Evolutionary conservation across 78 protist species (phyloP), one percentile per base, ranked within the genome.

Genomic region (Creolimax fragrantissima): DNA sequence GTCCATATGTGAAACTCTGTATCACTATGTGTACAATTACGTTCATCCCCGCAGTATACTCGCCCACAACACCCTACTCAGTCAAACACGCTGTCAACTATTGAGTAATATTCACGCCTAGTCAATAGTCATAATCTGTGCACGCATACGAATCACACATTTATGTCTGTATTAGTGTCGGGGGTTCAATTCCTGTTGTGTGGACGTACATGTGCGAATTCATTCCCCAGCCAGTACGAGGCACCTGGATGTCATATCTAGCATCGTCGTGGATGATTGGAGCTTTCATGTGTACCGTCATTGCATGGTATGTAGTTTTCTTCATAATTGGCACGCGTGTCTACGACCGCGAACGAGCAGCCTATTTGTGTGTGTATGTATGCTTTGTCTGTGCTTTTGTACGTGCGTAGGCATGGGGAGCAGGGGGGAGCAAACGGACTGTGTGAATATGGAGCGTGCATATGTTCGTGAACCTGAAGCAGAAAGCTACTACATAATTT

Each of bases 231-330:
- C 32, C 35, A 3, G n/a, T 17, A 6, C 93, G 95, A 2, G 95
- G 95, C 2, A 5, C 2, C 36, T 90, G 32, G 45, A 3, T 93
- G 5, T 3, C 92, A 36, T 42, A 84, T 43, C 66, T 93, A 3
- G 92, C 93, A 0, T 2, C 89, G 4, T 83, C 11, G 44, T 93
- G 93, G 93, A 93, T 91, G 93, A 42, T 90, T 36, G 95, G 93
- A 3, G 5, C 85, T 41, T 43, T 93, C 42, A 4, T 89, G 3
- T 45, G 81, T 4, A 92, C 93, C 41, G 47, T 41, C 3, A 3
- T 43, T n/a, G 93, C 93, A 2, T 93, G 93, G 93, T 32, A 3
- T 45, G 4, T 90, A 11, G 17, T 89, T 2, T n/a, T n/a, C n/a
- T n/a, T n/a, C n/a, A n/a, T n/a, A n/a, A n/a, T n/a, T n/a, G n/a